A percentile compares a stretch with the other conserved stretches of the same genome.
phyloP scores from a whole-genome alignment of 306 rosid species.

The Fagus crenata region DNA sequence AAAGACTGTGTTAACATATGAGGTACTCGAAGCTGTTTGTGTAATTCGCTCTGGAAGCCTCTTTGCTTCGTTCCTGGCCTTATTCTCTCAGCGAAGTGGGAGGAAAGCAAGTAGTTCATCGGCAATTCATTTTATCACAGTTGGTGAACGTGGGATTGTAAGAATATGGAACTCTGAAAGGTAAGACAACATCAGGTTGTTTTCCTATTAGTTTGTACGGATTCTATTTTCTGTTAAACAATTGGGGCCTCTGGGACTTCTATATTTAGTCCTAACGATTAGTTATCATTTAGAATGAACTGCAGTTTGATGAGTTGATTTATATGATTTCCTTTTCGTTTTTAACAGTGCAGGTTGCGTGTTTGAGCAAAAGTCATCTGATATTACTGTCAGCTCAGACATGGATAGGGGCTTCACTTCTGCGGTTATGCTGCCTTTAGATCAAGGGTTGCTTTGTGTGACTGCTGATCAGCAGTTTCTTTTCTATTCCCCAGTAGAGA shows the following conservation, averaged over 20 bases:
- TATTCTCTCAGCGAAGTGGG: constrained; percentile 31
- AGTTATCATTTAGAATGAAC: constrained; percentile 17
- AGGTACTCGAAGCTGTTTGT: constrained; percentile 86
- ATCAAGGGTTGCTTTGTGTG: constrained; percentile 91
- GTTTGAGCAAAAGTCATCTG: constrained; percentile 82
- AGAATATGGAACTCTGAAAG: constrained; percentile 93
- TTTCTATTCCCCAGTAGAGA: constrained; percentile 60
- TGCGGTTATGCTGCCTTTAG: constrained; percentile 61
- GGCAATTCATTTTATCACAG: constrained; percentile 64
- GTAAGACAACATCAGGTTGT: constrained; percentile 39
- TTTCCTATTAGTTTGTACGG: constrained; percentile 20
- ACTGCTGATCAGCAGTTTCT: constrained; percentile 93
- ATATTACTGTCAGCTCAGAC: constrained; percentile 55
- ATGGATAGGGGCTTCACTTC: constrained; percentile 85
- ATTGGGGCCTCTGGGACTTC: background rate
- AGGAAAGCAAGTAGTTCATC: constrained; percentile 44
- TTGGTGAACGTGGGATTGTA: constrained; percentile 84
- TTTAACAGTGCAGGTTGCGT: constrained; percentile 84
- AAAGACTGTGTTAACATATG: constrained; percentile 83
- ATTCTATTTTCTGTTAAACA: background rate
- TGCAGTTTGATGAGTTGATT: constrained; percentile 23
- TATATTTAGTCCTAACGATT: background rate
- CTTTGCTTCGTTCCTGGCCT: constrained; percentile 53
- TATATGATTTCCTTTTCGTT: constrained; percentile 18
- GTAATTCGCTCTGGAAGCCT: constrained; percentile 49